These are phyloP conservation scores for Withania somnifera DNA, from an alignment of 305 asterid genomes.

Conservation along the genomic window DNA sequence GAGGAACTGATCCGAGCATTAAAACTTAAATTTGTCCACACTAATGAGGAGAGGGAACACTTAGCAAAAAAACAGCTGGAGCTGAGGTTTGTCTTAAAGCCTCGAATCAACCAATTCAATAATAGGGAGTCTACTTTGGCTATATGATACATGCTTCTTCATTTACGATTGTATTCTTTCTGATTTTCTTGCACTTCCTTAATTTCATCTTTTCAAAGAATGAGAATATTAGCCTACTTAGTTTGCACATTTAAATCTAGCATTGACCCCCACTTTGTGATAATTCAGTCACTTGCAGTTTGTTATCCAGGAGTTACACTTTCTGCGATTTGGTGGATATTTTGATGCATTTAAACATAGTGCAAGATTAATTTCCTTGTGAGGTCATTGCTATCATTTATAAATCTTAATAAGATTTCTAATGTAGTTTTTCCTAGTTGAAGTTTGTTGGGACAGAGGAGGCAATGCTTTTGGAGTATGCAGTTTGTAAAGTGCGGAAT, in stretches of 20 bases:
- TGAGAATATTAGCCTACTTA: neutral
- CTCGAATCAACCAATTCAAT: neutral
- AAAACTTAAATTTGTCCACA: neutral
- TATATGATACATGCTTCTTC: neutral
- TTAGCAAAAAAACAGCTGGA: neutral
- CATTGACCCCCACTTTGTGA: neutral
- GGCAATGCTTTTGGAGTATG: conserved; percentile 51
- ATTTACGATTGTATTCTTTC: neutral
- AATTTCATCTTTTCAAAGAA: neutral
- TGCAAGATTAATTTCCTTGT: neutral
- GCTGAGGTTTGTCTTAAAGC: neutral
- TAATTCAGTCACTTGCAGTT: neutral
- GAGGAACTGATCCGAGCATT: neutral
- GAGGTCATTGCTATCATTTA: neutral
- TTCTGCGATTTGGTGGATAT: neutral
- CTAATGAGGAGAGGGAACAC: neutral
- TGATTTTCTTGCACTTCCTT: neutral
- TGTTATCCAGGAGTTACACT: neutral
- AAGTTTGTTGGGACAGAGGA: conserved; percentile 77
- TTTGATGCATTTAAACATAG: conserved; percentile 4
- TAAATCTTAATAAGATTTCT: conserved; percentile 13
- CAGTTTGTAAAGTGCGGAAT: conserved; percentile 50
- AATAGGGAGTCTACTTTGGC: neutral
- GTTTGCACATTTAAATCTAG: neutral
- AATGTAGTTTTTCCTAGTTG: conserved; percentile 24